Conservation (phyloP, 768 basidiomycete genomes). For the Russula griseocarnosa region DNA sequence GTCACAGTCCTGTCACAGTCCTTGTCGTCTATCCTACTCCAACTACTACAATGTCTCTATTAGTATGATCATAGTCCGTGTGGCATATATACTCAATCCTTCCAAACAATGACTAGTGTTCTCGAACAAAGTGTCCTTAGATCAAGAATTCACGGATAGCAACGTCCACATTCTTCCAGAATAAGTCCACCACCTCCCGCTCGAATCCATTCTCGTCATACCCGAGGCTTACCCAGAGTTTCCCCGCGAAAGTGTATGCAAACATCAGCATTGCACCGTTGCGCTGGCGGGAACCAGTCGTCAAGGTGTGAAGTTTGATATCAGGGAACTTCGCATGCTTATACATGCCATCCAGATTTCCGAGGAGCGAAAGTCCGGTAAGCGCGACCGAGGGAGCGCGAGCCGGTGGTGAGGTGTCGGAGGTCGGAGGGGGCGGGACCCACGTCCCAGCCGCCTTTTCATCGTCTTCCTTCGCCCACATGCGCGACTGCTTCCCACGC, state of each 20-base stretch:
- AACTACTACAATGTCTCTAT: background rate
- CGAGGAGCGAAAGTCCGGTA: constrained; percentile 77
- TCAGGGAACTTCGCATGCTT: constrained; percentile 55
- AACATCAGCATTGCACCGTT: constrained; percentile 77
- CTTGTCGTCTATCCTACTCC: background rate
- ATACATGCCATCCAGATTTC: constrained; percentile 80
- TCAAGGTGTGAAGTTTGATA: constrained; percentile 65
- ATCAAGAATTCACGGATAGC: constrained; percentile 58
- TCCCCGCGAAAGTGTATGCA: constrained; percentile 69
- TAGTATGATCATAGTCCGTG: background rate
- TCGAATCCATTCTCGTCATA: constrained; percentile 78
- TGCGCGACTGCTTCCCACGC: constrained; percentile 55
- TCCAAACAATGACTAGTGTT: constrained; percentile 7
- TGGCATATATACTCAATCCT: background rate
- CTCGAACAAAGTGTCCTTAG: constrained; percentile 16
- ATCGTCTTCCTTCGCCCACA: constrained; percentile 76
- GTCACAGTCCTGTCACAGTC: constrained; percentile 6
- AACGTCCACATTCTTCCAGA: constrained; percentile 59
- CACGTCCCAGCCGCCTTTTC: constrained; percentile 47
- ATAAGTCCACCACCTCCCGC: constrained; percentile 52
- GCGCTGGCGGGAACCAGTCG: constrained; percentile 81
- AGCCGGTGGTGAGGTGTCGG: constrained; percentile 23
- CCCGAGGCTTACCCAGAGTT: constrained; percentile 74
- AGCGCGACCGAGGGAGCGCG: constrained; percentile 53
- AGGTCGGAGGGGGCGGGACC: constrained; percentile 33